Conservation (phyloP, 1,139 yeast genomes). For the Taiozyma sp. region DNA sequence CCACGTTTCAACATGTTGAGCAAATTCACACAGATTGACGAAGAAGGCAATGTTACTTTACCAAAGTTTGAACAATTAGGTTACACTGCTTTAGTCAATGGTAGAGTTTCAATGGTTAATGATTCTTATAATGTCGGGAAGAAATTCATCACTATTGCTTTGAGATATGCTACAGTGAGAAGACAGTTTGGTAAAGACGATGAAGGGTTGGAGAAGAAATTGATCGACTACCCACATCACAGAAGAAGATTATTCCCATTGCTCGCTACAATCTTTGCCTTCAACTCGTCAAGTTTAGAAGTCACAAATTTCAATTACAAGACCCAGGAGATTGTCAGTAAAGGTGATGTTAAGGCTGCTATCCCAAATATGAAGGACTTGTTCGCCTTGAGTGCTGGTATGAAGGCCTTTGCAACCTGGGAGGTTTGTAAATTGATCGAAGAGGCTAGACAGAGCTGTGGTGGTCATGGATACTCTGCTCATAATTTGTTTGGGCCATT, state of each 20-base stretch:
- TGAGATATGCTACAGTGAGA: constrained; percentile 86
- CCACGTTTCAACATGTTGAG: constrained; percentile 82
- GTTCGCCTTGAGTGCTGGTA: constrained; percentile 80
- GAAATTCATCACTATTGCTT: constrained; percentile 74
- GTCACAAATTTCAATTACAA: constrained; percentile 36
- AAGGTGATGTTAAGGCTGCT: constrained; percentile 36
- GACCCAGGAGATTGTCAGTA: constrained; percentile 51
- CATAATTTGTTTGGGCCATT: constrained; percentile 88
- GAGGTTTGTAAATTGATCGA: constrained; percentile 72
- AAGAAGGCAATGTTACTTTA: constrained; percentile 50
- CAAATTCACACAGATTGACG: constrained; percentile 73
- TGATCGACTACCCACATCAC: constrained; percentile 81
- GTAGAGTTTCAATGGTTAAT: constrained; percentile 83
- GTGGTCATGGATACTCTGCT: constrained; percentile 92
- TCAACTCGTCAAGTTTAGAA: constrained; percentile 48
- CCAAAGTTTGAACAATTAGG: constrained; percentile 77
- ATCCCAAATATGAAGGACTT: constrained; percentile 67
- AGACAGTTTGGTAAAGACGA: constrained; percentile 66
- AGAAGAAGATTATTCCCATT: constrained; percentile 80
- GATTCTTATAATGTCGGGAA: constrained; percentile 80
- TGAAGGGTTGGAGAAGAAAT: constrained; percentile 44
- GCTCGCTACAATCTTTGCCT: constrained; percentile 63
- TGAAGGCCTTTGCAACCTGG: constrained; percentile 92
- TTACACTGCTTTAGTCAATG: constrained; percentile 80
- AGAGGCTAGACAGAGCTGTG: constrained; percentile 88